phyloP scores from a whole-genome alignment of 2,329 filamentous ascomycete genomes.

The Gliomastix tumulicola region DNA sequence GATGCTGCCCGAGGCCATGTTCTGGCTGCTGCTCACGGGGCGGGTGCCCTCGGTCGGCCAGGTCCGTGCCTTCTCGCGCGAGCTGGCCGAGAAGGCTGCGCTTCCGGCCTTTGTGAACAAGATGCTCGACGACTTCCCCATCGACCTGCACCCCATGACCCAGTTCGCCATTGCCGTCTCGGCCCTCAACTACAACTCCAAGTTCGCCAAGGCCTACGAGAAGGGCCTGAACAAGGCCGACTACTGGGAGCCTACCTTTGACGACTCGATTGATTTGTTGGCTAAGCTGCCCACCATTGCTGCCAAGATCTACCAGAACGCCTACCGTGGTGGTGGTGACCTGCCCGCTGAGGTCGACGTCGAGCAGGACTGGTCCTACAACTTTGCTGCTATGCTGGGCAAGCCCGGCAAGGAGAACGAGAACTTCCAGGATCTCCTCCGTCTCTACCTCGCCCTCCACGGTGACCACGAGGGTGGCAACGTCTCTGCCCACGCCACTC shows the following conservation, averaged over 20 bases:
- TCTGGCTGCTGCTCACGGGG: slow-evolving; percentile 95
- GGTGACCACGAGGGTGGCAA: slow-evolving; percentile 98
- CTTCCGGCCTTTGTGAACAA: slow-evolving; percentile 79
- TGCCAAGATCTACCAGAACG: slow-evolving; percentile 94
- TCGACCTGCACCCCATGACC: slow-evolving; percentile 93
- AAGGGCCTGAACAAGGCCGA: slow-evolving; percentile 87
- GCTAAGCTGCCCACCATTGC: slow-evolving; percentile 96
- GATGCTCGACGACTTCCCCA: slow-evolving; percentile 86
- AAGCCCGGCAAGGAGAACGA: slow-evolving; percentile 83
- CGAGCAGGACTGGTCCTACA: slow-evolving; percentile 95
- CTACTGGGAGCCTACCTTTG: slow-evolving; percentile 98
- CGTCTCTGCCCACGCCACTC: slow-evolving; percentile 90
- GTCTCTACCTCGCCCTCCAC: slow-evolving; percentile 91
- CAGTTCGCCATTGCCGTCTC: slow-evolving; percentile 94
- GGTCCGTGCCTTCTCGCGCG: slow-evolving; percentile 72
- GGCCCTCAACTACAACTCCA: slow-evolving; percentile 89
- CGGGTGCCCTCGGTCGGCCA: slow-evolving; percentile 80
- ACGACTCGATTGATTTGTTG: slow-evolving; percentile 87
- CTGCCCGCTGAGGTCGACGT: slow-evolving; percentile 71
- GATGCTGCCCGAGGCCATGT: slow-evolving; percentile 99
- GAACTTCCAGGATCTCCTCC: slow-evolving; percentile 90
- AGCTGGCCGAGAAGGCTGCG: slow-evolving; percentile 79
- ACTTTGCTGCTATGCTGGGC: slow-evolving; percentile 94
- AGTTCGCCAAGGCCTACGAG: slow-evolving; percentile 91
- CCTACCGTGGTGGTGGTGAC: slow-evolving; percentile 67